Conservation (phyloP, 495 filamentous ascomycete genomes). For the Gamarada debralockiae region DNA sequence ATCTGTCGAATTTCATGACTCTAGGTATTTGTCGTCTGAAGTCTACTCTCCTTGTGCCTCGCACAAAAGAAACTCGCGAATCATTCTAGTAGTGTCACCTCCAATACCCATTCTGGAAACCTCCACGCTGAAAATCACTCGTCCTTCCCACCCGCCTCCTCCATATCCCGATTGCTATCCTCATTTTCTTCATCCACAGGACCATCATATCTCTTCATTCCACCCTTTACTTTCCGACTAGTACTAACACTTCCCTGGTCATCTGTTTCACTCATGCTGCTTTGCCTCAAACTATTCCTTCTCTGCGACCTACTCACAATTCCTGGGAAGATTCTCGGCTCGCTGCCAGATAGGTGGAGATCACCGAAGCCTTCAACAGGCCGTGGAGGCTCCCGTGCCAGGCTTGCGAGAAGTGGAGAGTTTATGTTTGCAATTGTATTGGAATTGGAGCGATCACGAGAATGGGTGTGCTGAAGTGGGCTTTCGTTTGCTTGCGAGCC, state of each 20-base stretch:
- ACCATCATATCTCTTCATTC: background rate
- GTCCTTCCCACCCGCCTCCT: background rate
- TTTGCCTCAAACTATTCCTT: conserved; percentile 37
- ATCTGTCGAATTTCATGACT: no score
- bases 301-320: conserved; percentile 58
- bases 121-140: background rate
- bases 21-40: no score
- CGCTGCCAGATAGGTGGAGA: conserved; percentile 46
- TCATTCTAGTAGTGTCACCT: no score
- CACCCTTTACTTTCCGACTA: no score
- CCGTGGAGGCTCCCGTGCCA: conserved; percentile 18
- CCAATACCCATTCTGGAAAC: no score
- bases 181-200: background rate
- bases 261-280: conserved; percentile 20
- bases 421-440: conserved; percentile 17
- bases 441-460: conserved; percentile 23
- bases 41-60: no score
- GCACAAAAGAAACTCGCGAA: no score
- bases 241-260: no score
- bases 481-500: conserved; percentile 13
- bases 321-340: conserved; percentile 70
- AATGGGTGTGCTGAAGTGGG: conserved; percentile 16
- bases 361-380: conserved; percentile 24
- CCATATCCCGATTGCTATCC: background rate
- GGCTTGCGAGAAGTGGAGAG: conserved; percentile 18